Evolutionary conservation across 345 rosid genomes (phyloP).

Genomic region (Noccaea bulbosa): DNA sequence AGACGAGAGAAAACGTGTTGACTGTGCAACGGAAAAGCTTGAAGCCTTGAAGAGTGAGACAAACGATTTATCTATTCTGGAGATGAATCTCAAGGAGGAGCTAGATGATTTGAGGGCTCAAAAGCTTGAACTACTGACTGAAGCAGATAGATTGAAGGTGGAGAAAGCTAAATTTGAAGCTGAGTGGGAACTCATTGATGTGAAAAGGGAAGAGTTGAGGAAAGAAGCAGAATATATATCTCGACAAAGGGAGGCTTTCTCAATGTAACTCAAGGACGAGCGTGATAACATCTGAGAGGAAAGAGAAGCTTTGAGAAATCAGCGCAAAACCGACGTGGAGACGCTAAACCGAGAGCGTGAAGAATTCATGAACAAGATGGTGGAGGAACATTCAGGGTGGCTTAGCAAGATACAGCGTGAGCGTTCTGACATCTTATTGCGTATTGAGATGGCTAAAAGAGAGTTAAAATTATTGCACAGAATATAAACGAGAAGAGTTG

Average conservation of each 20-base stretch:
- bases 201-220: conserved; percentile 75
- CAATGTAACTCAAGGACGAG: conserved; percentile 77
- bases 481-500: conserved; percentile 78
- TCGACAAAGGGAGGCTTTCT: conserved; percentile 67
- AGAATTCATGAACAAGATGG: conserved; percentile 84
- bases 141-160: conserved; percentile 72
- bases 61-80: conserved; percentile 70
- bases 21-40: conserved; percentile 64
- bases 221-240: conserved; percentile 62
- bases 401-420: conserved; percentile 82
- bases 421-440: conserved; percentile 76
- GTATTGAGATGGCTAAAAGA: conserved; percentile 79
- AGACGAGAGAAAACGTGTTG: conserved; percentile 68
- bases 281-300: conserved; percentile 71
- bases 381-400: conserved; percentile 79
- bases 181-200: conserved; percentile 96
- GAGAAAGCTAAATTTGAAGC: conserved; percentile 88
- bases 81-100: conserved; percentile 92
- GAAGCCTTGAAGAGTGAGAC: conserved; percentile 81
- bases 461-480: conserved; percentile 78
- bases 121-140: conserved; percentile 71
- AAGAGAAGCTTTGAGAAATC: conserved; percentile 68
- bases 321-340: conserved; percentile 64
- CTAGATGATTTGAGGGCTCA: conserved; percentile 81
- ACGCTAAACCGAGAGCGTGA: conserved; percentile 75